Base-by-base conservation (phyloP, 2,329 filamentous ascomycete species). In the Chrysoporthe deuterocubensis region DNA sequence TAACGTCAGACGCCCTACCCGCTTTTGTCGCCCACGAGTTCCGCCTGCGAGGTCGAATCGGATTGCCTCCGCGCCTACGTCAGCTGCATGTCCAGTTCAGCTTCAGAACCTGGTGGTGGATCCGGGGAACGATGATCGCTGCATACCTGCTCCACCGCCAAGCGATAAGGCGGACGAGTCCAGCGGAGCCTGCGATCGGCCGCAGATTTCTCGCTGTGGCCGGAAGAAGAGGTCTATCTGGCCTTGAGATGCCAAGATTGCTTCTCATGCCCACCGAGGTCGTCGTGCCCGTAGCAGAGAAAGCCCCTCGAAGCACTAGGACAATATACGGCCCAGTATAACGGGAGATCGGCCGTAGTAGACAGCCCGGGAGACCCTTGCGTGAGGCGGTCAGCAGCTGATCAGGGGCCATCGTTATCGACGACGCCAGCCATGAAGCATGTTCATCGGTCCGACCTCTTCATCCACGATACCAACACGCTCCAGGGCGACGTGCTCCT, bases 381-480 rank as follows among this genome's bases (percentile, higher is more conserved):
- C 37, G 37, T 5, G 37, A 54, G 50, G 50, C 50, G 50, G 50
- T 54, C 21, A 54, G 50, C 21, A 34, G 50, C 9, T 6, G 37
- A 26, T 26, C 26, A 9, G 37, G 37, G 37, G 4, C 37, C 37
- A 40, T 40, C 37, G 5, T 40, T 40, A 40, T 40, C 18, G 46
- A 54, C 26, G 8, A 32, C 50, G 26, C 14, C 50, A 9, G 13
- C 54, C 32, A 65, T 57, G 46, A 64, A 56, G 52, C 48, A 65
- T 32, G 56, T 52, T 59, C 69, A 68, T 64, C 70, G 70, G 67
- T 74, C 78, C 34, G 76, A 79, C 68, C 75, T 79, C 40, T 79
- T 79, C 70, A 77, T 76, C 70, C 79, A 78, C 69, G 78, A 79
- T 71, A 78, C 77, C 59, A 71, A 72, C 46, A 70, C 71, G 59